Base-by-base conservation (phyloP, 179 eudicot species). In the Beta corolliflora region DNA sequence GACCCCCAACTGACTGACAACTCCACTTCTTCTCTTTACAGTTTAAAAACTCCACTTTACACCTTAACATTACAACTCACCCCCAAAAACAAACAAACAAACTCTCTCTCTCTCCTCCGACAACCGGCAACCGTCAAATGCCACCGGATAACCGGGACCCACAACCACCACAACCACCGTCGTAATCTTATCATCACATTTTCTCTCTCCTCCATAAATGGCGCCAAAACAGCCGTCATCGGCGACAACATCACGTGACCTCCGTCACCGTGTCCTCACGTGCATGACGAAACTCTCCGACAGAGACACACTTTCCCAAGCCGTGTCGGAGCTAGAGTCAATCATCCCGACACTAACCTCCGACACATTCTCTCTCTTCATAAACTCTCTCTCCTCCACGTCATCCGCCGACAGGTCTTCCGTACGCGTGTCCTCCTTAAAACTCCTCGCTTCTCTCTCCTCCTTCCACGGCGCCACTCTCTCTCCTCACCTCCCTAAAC, bases 271-370 rank as follows among this genome's bases (percentile, higher is more conserved):
- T 4, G 86, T 94, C 14, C 92, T 91, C 60, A 89, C 91, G 25
- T 93, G 97, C 89, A 90, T 92, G 73, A 88, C 89, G 55, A 91
- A 91, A 69, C 92, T 95, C 70, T 88, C 99, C 83, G 99, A 94
- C 77, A 89, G 94, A 29, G 99, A 95, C 78, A 95, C 99, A 0
- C 92, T 88, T 60, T 45, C 95, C 44, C 84, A 91, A 31, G 99
- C 99, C 52, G 91, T 92, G 5, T 36, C 81, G 23, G 97, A 93
- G 76, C 91, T 95, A 59, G 93, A 92, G 21, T 81, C 90, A 46
- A 90, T 95, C 60, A 92, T 97, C 53, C 88, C 80, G 14, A 85
- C 91, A 0, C 89, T 95, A 2, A 60, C 93, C 16, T 25, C 84
- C 61, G 90, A 89, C 83, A 81, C 91, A 1, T 83, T 91, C 59